Evolutionary conservation across 2,329 filamentous ascomycete species (phyloP).

Genomic region (Microcyclosporella mali): DNA sequence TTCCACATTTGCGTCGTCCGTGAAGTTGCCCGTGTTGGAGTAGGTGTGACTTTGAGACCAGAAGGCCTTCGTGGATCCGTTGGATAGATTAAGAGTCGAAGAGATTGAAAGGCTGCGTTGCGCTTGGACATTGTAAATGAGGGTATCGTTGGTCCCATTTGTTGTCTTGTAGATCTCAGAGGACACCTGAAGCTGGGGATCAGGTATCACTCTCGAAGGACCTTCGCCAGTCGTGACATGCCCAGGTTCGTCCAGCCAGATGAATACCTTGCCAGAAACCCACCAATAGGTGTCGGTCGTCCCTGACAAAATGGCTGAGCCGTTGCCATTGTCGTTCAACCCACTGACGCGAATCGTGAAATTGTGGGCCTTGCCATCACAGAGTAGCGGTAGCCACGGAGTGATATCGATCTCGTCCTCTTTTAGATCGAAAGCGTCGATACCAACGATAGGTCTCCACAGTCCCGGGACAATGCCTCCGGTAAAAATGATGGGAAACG

Average conservation of each 20-base stretch:
- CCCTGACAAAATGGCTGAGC: slow-evolving; percentile 45
- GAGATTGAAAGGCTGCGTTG: slow-evolving; percentile 50
- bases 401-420: slow-evolving; percentile 80
- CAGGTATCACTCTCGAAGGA: slow-evolving; percentile 32
- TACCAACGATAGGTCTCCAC: slow-evolving; percentile 71
- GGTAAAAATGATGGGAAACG: slow-evolving; percentile 76
- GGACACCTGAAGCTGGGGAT: slow-evolving; percentile 47
- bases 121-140: slow-evolving; percentile 50
- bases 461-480: slow-evolving; percentile 71
- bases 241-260: slow-evolving; percentile 58
- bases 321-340: slow-evolving; percentile 51
- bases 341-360: slow-evolving; percentile 65
- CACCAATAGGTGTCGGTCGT: slow-evolving; percentile 65
- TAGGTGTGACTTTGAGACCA: slow-evolving; percentile 58
- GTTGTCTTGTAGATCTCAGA: slow-evolving; percentile 42
- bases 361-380: slow-evolving; percentile 57
- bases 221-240: slow-evolving; percentile 49
- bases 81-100: slow-evolving; percentile 48
- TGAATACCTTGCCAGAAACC: slow-evolving; percentile 70
- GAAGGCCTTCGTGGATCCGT: slow-evolving; percentile 35
- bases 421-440: slow-evolving; percentile 70
- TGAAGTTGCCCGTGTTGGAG: slow-evolving; percentile 51
- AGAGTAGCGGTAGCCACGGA: slow-evolving; percentile 64
- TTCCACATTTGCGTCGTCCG: slow-evolving; percentile 51
- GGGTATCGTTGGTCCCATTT: slow-evolving; percentile 53